A percentile compares a stretch with the other conserved stretches of the same genome.
phyloP scores from a whole-genome alignment of 2,329 filamentous ascomycete species.

The Metarhizium brunneum region DNA sequence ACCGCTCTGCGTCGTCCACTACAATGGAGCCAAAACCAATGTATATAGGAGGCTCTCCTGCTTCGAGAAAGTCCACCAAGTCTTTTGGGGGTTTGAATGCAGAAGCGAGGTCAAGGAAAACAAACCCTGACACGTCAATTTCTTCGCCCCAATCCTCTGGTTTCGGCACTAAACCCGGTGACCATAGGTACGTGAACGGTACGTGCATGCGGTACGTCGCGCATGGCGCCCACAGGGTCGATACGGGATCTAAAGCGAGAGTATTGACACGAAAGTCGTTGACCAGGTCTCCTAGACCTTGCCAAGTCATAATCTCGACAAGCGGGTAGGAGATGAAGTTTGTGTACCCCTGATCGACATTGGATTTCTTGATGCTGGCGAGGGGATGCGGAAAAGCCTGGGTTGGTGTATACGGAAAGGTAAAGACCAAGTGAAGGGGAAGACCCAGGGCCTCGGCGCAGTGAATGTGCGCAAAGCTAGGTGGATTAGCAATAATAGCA shows the following conservation, averaged over 20 bases:
- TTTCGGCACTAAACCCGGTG: constrained; percentile 55
- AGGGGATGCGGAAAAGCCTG: constrained; percentile 68
- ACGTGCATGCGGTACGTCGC: constrained; percentile 64
- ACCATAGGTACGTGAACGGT: constrained; percentile 68
- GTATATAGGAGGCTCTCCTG: constrained; percentile 54
- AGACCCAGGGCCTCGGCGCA: constrained; percentile 72
- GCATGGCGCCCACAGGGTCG: constrained; percentile 67
- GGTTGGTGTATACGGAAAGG: constrained; percentile 71
- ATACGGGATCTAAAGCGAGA: constrained; percentile 62
- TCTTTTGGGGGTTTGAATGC: constrained; percentile 48
- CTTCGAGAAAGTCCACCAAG: constrained; percentile 45
- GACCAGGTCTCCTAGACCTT: constrained; percentile 72
- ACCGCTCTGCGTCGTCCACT: constrained; percentile 58
- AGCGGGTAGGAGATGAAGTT: constrained; percentile 77
- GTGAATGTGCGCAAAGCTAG: constrained; percentile 68
- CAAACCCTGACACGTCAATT: constrained; percentile 69
- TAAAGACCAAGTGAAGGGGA: constrained; percentile 81
- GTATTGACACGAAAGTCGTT: constrained; percentile 65
- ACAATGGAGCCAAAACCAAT: constrained; percentile 73
- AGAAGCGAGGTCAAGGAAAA: constrained; percentile 62
- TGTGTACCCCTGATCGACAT: constrained; percentile 62
- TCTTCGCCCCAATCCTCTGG: constrained; percentile 59
- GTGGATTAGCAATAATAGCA: constrained; percentile 79
- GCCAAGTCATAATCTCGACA: constrained; percentile 85
- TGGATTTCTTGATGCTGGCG: constrained; percentile 63